Conservation (phyloP, 2,329 filamentous ascomycete genomes). For the Epicoccum sorghinum region DNA sequence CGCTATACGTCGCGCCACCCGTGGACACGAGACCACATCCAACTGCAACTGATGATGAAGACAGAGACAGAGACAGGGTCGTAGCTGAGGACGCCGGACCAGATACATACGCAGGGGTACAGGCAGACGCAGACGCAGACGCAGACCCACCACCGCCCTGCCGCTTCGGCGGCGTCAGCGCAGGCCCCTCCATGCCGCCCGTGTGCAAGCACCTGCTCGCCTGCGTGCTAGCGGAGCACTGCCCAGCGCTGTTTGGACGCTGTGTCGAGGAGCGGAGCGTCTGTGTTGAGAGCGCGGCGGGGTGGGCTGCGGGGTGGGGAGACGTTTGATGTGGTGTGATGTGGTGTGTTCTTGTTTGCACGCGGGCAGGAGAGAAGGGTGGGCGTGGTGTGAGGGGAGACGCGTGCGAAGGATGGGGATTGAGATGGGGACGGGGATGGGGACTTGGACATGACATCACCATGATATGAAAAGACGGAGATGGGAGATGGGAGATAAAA, state of each 20-base stretch:
- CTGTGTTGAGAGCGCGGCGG: constrained; percentile 72
- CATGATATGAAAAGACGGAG: no score
- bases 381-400: background rate
- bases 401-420: no score
- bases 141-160: constrained; percentile 1
- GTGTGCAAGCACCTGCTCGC: constrained; percentile 91
- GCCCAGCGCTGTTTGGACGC: constrained; percentile 61
- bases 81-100: no score
- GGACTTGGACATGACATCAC: no score
- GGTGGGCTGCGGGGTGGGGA: constrained; percentile 60
- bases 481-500: no score
- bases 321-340: constrained; percentile 10
- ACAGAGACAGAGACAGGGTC: no score
- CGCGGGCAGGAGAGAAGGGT: background rate
- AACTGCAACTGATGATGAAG: no score
- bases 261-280: constrained; percentile 63
- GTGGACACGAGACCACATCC: no score
- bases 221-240: constrained; percentile 74
- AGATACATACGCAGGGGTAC: no score
- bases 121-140: no score
- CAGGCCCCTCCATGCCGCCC: constrained; percentile 53
- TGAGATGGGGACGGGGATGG: no score
- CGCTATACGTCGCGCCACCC: background rate
- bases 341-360: background rate
- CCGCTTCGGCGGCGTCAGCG: constrained; percentile 20